Base-by-base conservation (phyloP, 1,284 basidiomycete genomes). In the Porodaedalea pini region DNA sequence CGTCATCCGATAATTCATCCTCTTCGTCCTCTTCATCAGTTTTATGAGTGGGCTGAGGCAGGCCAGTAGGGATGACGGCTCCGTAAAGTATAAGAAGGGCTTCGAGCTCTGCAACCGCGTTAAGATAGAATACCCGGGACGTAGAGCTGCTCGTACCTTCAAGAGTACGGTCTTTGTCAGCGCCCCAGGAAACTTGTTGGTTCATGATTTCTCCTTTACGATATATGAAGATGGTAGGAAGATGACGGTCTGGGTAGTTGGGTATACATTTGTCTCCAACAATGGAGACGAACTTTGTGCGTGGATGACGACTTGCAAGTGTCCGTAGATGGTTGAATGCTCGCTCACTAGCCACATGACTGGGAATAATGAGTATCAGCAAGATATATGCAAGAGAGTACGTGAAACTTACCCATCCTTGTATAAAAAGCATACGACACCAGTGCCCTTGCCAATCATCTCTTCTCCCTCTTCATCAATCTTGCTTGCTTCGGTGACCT, bases 281-380 rank as follows among this genome's bases (percentile, higher is more conserved):
- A 65, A 99, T 98, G 36, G 91, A 93, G 61, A 98, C 90, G 66
- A 99, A 98, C 72, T 98, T 98, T 7, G 94, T 92, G 25, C 88
- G 84, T 2, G 94, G 92, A 71, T 98, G 89, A 54, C 86, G 84
- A 27, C 78, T 77, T 0, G 96, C 94, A 2, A 98, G 77, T 0
- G 78, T 79, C 15, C 80, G 78, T 32, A 99, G 74, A 55, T 94
- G 88, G 32, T 80, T 76, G 47, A 82, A 82, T 7, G 94, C 75
- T 47, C 88, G 83, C 59, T 93, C 86, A 57, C 92, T 95, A 50
- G 86, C 80, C 17, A 86, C 83, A 48, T 94, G 79, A 5, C 93
- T 95, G 65, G 21, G 5, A 27, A 21, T 23, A 15, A 27, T 34
- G 31, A 51, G 21, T 37, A 21, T 36, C 7, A 11, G 21, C 17